A percentile compares a stretch with the other conserved stretches of the same genome.
These are phyloP conservation scores for Haplographium delicatum DNA, from an alignment of 495 filamentous ascomycete species.

Conservation along the genomic window DNA sequence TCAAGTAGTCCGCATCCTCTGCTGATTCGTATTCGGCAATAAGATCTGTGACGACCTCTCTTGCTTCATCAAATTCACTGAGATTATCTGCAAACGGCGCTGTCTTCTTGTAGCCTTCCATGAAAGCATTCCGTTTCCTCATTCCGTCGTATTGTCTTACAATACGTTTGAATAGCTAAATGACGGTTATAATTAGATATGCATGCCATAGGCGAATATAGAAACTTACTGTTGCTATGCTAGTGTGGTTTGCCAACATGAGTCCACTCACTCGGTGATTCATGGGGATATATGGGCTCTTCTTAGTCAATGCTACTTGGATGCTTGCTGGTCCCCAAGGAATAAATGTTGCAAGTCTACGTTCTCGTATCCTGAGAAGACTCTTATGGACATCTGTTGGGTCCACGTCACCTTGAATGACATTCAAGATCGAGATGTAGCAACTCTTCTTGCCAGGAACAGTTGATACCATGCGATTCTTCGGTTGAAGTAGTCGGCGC, in stretches of 20 bases:
- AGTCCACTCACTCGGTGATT: constrained; percentile 91
- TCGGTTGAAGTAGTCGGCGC: constrained; percentile 90
- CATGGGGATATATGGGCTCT: constrained; percentile 86
- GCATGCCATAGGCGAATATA: not conserved
- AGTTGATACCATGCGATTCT: constrained; percentile 98
- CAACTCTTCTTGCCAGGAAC: constrained; percentile 94
- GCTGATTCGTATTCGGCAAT: constrained; percentile 95
- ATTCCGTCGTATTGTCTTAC: constrained; percentile 85
- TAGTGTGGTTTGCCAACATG: constrained; percentile 98
- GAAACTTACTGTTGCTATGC: constrained; percentile 72
- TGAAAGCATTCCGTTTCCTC: constrained; percentile 92
- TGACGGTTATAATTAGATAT: constrained; percentile 11
- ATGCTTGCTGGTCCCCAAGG: constrained; percentile 99
- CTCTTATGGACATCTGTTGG: constrained; percentile 98
- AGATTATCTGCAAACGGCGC: constrained; percentile 84
- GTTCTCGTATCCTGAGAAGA: constrained; percentile 89
- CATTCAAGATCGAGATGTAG: constrained; percentile 98
- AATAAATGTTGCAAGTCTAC: constrained; percentile 91
- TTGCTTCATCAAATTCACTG: constrained; percentile 92
- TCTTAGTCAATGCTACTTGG: constrained; percentile 93
- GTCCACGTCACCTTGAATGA: constrained; percentile 97
- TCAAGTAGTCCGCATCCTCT: constrained; percentile 79
- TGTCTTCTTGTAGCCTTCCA: constrained; percentile 93
- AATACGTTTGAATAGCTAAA: constrained; percentile 82
- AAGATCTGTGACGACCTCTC: constrained; percentile 79